Conservation (phyloP, 2,329 filamentous ascomycete species). For the Talaromyces funiculosus region DNA sequence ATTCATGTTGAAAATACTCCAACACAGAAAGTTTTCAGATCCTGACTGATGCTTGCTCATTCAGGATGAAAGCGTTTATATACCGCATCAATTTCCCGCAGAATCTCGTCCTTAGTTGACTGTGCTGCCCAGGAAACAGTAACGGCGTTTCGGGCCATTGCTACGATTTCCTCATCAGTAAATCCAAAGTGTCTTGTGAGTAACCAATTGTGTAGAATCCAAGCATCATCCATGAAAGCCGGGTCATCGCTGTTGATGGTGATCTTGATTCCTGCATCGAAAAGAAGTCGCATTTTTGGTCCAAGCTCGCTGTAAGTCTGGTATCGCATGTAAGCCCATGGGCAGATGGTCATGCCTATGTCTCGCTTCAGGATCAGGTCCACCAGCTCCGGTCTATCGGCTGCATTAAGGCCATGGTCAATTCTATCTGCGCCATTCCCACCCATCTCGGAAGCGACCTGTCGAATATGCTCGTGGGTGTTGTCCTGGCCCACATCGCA, state of each 20-base stretch:
- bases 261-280: neutral
- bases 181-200: neutral
- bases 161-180: neutral
- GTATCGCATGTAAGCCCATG: neutral
- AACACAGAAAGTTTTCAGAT: neutral
- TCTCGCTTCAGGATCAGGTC: neutral
- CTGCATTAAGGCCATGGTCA: neutral
- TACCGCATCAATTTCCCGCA: neutral
- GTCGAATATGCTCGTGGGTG: constrained; percentile 1
- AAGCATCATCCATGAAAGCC: constrained; percentile 3
- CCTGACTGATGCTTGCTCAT: neutral
- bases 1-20: neutral
- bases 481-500: neutral
- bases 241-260: neutral
- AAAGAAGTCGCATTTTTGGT: neutral
- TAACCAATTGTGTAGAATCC: neutral
- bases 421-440: neutral
- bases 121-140: neutral
- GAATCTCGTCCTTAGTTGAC: neutral
- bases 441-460: neutral
- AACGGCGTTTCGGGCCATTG: neutral
- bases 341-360: constrained; percentile 2
- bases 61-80: neutral
- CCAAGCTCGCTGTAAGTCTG: neutral
- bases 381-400: neutral